Evolutionary conservation across 331 rosid genomes (phyloP).

Genomic region (Acacia concinna): DNA sequence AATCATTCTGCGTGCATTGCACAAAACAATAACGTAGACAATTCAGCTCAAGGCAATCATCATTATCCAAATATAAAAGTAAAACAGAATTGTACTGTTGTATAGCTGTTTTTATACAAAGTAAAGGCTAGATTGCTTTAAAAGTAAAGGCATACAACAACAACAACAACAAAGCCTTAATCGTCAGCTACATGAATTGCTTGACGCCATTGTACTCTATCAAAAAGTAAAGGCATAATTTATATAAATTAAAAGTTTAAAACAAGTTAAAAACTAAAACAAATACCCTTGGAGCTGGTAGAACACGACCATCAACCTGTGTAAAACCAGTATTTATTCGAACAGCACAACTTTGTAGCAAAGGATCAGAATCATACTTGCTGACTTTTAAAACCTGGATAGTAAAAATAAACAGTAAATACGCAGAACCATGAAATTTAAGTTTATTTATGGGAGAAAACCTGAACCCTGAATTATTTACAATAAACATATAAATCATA

Average conservation of each 20-base stretch:
- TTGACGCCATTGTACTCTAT: too few species aligned
- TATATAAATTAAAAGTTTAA: neutral
- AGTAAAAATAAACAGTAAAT: constrained; percentile 14
- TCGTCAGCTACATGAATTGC: too few species aligned
- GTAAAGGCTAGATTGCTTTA: neutral
- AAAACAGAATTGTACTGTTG: neutral
- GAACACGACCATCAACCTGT: constrained; percentile 91
- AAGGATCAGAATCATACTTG: constrained; percentile 79
- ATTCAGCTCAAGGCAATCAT: neutral
- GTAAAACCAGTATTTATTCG: constrained; percentile 61
- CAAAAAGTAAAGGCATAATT: neutral
- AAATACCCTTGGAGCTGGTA: constrained; percentile 84
- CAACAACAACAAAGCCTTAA: too few species aligned
- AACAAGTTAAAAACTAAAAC: constrained; percentile 1
- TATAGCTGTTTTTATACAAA: neutral
- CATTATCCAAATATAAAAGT: neutral
- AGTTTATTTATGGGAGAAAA: neutral
- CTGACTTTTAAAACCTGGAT: constrained; percentile 71
- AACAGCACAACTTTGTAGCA: constrained; percentile 71
- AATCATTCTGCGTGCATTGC: constrained; percentile 6
- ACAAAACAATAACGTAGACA: neutral
- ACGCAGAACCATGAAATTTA: neutral
- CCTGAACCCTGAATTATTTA: neutral
- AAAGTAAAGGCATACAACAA: neutral
- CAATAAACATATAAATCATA: neutral